These are phyloP conservation scores for Nymphaea thermarum DNA, from an alignment of 164 flowering plant species.

Conservation along the genomic window DNA sequence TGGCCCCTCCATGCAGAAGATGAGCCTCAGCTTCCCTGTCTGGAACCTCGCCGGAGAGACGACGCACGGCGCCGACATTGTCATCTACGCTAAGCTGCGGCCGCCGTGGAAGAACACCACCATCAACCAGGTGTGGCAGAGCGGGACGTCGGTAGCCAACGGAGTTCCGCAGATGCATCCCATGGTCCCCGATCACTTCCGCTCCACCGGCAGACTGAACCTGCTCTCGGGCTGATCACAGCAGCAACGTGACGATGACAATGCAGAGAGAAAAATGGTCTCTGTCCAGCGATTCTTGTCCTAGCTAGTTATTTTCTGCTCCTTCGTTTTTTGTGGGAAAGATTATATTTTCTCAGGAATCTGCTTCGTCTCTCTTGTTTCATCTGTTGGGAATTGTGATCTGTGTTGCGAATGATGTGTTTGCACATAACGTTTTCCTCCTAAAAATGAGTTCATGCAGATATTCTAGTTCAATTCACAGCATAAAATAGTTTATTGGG, in stretches of 20 bases:
- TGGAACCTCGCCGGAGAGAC: conserved; percentile 17
- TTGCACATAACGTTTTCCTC: too few relatives aligned
- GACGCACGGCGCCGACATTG: conserved; percentile 12
- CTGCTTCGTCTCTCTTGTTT: not conserved
- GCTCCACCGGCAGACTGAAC: not conserved
- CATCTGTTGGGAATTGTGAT: not conserved
- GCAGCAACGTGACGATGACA: not conserved
- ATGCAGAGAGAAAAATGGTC: too few relatives aligned
- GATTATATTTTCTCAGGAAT: too few relatives aligned
- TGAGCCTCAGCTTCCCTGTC: conserved; percentile 22
- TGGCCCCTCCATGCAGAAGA: conserved; percentile 5
- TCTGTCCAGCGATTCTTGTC: not conserved
- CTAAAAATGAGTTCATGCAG: too few relatives aligned
- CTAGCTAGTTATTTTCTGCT: not conserved
- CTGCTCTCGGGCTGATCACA: not conserved
- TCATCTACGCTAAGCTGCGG: conserved; percentile 37
- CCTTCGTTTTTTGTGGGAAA: not conserved
- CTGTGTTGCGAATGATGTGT: not conserved
- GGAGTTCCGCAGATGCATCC: not conserved
- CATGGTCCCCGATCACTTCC: not conserved
- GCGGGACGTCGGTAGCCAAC: conserved; percentile 30
- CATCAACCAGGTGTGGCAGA: conserved; percentile 85
- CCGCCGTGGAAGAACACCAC: conserved; percentile 18
- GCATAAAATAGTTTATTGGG: too few relatives aligned
- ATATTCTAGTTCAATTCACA: too few relatives aligned